Evolutionary conservation across 306 rosid species (phyloP).

Genomic region (Fagus crenata): DNA sequence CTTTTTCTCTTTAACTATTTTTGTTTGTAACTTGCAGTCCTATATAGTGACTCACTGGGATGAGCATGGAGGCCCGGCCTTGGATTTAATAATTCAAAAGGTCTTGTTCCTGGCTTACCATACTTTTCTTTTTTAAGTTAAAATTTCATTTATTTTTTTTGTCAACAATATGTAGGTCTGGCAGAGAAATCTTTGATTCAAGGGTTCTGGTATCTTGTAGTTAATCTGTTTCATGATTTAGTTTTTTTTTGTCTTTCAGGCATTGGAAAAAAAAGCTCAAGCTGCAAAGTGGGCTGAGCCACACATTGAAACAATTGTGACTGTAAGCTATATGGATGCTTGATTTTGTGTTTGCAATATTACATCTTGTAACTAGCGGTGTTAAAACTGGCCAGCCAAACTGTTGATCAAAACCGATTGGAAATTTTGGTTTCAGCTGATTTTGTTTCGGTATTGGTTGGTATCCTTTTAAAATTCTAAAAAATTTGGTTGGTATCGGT

Average conservation of each 20-base stretch:
- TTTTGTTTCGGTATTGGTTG: too few species aligned
- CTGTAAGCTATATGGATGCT: slow-evolving; percentile 21
- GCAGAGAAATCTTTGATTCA: neutral
- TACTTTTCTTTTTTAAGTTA: slow-evolving; percentile 9
- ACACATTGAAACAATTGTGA: slow-evolving; percentile 21
- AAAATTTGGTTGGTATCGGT: too few species aligned
- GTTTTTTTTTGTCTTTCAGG: slow-evolving; percentile 20
- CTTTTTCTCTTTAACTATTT: too few species aligned
- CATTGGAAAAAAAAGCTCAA: slow-evolving; percentile 11
- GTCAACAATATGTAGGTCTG: neutral
- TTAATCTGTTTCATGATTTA: neutral
- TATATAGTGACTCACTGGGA: too few species aligned
- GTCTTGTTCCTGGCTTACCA: neutral
- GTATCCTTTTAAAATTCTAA: too few species aligned
- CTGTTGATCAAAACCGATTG: too few species aligned
- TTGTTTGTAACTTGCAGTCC: too few species aligned
- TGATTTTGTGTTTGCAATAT: neutral
- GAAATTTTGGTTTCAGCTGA: too few species aligned
- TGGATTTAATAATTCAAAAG: too few species aligned
- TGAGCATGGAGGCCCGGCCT: too few species aligned
- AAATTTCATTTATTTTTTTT: neutral
- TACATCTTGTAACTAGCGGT: neutral
- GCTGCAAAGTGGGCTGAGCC: neutral
- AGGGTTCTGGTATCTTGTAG: neutral
- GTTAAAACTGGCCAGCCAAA: too few species aligned